Conservation (phyloP, 208 protist species). For the Polymyxa betae region DNA sequence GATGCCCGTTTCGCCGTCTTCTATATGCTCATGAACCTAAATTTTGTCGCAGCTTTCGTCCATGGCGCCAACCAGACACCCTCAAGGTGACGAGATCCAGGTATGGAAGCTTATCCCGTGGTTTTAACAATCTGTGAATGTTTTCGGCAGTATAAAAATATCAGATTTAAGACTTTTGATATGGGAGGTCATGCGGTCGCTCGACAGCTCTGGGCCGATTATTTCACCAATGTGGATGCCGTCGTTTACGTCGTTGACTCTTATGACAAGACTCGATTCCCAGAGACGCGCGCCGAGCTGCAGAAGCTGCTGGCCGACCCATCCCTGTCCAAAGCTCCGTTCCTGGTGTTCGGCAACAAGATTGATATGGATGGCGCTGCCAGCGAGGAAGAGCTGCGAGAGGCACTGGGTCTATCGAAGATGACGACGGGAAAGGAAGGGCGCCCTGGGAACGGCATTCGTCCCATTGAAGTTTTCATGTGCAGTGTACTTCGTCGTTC, state of each 20-base stretch:
- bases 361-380: conserved; percentile 93
- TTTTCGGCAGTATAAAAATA: conserved; percentile 77
- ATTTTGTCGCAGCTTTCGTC: conserved; percentile 74
- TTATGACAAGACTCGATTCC: conserved; percentile 89
- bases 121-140: neutral
- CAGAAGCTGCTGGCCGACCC: conserved; percentile 76
- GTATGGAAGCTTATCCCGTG: neutral
- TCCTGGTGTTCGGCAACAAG: conserved; percentile 99
- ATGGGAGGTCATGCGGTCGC: conserved; percentile 93
- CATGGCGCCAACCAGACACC: conserved; percentile 81
- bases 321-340: conserved; percentile 90
- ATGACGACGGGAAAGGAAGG: conserved; percentile 87
- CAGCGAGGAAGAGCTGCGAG: conserved; percentile 89
- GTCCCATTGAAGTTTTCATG: conserved; percentile 99
- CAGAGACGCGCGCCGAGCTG: conserved; percentile 84
- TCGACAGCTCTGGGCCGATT: conserved; percentile 82
- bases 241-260: conserved; percentile 99
- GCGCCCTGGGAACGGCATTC: conserved; percentile 70
- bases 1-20: neutral
- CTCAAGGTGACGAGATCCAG: conserved; percentile 74
- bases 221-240: conserved; percentile 94
- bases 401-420: conserved; percentile 82
- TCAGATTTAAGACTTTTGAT: conserved; percentile 98
- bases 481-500: conserved; percentile 94
- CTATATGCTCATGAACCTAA: neutral